Conservation (phyloP, 164 flowering plant genomes). For the Vitis labrusca region DNA sequence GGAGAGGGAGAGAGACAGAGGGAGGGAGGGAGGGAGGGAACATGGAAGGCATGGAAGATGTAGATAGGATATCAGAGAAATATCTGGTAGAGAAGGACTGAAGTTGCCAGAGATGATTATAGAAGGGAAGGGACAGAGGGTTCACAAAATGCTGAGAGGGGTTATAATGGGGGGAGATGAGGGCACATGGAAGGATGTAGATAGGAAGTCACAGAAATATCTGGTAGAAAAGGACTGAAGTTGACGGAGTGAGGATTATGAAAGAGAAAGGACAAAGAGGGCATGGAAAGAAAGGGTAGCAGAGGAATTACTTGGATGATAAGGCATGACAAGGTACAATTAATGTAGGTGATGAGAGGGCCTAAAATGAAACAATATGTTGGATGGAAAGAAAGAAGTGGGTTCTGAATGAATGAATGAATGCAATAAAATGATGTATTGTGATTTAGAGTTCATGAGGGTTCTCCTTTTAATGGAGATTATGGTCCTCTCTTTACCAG, state of each 20-base stretch:
- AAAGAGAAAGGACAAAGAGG: slow-evolving; percentile 29
- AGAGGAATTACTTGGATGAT: slow-evolving; percentile 57
- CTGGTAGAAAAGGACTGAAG: too few relatives aligned
- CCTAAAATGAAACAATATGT: slow-evolving; percentile 15
- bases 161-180: too few relatives aligned
- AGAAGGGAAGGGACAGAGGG: slow-evolving; percentile 65
- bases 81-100: slow-evolving; percentile 89
- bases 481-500: slow-evolving; percentile 12
- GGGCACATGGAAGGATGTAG: too few relatives aligned
- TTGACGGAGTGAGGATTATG: too few relatives aligned
- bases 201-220: too few relatives aligned
- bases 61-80: slow-evolving; percentile 49
- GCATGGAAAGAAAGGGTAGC: slow-evolving; percentile 48
- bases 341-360: slow-evolving; percentile 4
- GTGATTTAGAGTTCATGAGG: slow-evolving; percentile 16
- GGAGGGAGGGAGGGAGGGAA: slow-evolving; percentile 13
- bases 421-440: slow-evolving; percentile 21
- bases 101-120: slow-evolving; percentile 64
- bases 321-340: slow-evolving; percentile 42
- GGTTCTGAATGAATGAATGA: slow-evolving; percentile 48
- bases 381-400: slow-evolving; percentile 6
- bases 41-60: slow-evolving; percentile 9
- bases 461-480: slow-evolving; percentile 20
- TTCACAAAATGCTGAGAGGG: too few relatives aligned
- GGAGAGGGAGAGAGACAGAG: slow-evolving; percentile 10